These are phyloP conservation scores for Erigeron philadelphicus DNA, from an alignment of 140 eudicot genomes.

Conservation along the genomic window DNA sequence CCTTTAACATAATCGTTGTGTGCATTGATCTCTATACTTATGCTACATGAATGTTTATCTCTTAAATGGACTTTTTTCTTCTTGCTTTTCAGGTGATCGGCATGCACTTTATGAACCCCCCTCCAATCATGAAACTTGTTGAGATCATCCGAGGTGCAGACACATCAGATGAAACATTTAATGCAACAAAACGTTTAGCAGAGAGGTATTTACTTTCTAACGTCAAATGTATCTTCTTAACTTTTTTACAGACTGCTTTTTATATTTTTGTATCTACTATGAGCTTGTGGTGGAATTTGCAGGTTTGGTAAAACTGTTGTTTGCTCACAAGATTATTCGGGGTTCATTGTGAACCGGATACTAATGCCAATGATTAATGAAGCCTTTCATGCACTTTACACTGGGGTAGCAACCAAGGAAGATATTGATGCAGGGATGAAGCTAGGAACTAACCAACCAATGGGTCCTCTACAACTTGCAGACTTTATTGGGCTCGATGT, in stretches of 20 bases:
- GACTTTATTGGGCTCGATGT: slow-evolving; percentile 91
- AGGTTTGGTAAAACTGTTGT: slow-evolving; percentile 89
- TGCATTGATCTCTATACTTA: neutral
- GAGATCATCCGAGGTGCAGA: slow-evolving; percentile 83
- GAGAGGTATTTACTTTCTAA: slow-evolving; percentile 48
- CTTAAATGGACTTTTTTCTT: neutral
- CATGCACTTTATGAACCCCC: slow-evolving; percentile 96
- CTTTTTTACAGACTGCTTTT: neutral
- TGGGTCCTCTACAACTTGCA: slow-evolving; percentile 91
- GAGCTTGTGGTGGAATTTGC: slow-evolving; percentile 10
- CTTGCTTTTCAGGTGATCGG: slow-evolving; percentile 59
- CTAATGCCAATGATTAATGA: slow-evolving; percentile 96
- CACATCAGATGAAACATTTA: slow-evolving; percentile 70
- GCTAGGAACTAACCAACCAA: slow-evolving; percentile 87
- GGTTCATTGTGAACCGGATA: slow-evolving; percentile 84
- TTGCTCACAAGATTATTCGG: slow-evolving; percentile 76
- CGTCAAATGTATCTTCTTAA: neutral
- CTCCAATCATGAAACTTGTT: slow-evolving; percentile 86
- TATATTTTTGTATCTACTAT: neutral
- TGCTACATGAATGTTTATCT: neutral
- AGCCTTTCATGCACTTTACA: slow-evolving; percentile 67
- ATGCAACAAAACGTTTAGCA: slow-evolving; percentile 65
- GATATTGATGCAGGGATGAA: slow-evolving; percentile 92
- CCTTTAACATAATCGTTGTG: neutral
- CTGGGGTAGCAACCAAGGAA: slow-evolving; percentile 89